Percentiles rank a stretch among this genome's conserved stretches.
These are phyloP conservation scores for Colletotrichum cereale DNA, from an alignment of 2,329 filamentous ascomycete genomes.

Conservation along the genomic window DNA sequence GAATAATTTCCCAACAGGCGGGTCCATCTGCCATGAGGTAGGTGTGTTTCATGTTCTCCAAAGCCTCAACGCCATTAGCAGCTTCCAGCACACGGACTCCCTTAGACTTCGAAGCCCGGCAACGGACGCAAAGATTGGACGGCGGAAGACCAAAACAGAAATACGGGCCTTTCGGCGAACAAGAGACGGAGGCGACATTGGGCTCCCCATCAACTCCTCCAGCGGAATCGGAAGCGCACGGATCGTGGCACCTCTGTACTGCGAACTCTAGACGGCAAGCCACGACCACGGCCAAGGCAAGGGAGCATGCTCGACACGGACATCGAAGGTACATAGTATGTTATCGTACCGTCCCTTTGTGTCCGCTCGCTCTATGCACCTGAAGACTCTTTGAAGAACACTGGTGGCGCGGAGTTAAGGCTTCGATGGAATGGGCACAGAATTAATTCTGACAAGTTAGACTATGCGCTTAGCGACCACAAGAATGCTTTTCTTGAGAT, in stretches of 20 bases:
- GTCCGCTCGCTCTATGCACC: constrained; percentile 9
- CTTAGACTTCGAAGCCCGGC: constrained; percentile 7
- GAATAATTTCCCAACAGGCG: constrained; percentile 34
- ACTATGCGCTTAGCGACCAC: constrained; percentile 15
- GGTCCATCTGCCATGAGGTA: constrained; percentile 37
- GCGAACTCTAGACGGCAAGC: neutral
- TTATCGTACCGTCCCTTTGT: constrained; percentile 17
- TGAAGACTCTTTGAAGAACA: constrained; percentile 22
- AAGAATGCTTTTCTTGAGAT: constrained; percentile 27
- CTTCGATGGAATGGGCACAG: constrained; percentile 32
- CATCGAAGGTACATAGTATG: constrained; percentile 27
- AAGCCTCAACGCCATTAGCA: constrained; percentile 32
- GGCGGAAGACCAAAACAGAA: neutral
- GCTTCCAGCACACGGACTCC: constrained; percentile 29
- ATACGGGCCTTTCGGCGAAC: neutral
- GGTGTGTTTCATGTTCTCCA: constrained; percentile 40
- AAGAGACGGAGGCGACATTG: neutral
- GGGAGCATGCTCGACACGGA: constrained; percentile 31
- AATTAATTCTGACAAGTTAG: constrained; percentile 34
- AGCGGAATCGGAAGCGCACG: neutral
- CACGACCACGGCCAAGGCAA: constrained; percentile 5
- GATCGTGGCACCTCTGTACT: neutral
- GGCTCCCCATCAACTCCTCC: neutral
- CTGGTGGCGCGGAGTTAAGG: constrained; percentile 25
- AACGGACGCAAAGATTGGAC: constrained; percentile 28